Base-by-base conservation (phyloP, 257 asterid genomes). In the Avicennia marina region DNA sequence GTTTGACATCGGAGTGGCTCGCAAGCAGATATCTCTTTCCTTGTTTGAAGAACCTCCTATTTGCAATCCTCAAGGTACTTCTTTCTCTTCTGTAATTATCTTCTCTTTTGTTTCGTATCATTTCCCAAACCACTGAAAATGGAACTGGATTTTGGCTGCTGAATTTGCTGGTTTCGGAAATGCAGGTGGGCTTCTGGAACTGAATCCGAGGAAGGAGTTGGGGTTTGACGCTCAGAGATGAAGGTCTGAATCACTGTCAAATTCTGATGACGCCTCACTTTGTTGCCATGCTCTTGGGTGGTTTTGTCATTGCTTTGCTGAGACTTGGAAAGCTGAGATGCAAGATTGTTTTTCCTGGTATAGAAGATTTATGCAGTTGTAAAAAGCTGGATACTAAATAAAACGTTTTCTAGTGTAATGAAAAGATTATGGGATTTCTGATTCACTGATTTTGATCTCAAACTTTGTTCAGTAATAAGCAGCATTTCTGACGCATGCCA, bases 1-100 rank as follows among this genome's bases (percentile, higher is more conserved):
- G 38, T 90, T 90, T 46, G 96, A 90, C 38, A 90, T 90, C 50
- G 98, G 98, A 0, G 58, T 90, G 17, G 98, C 98, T 53, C 78
- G 82, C 43, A 90, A 84, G 12, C 96, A 90, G 63, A 76, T 90
- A 82, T 78, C 96, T n/a, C 77, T 87, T 41, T 84, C 96, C 13
- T 78, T 73, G 17, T 90, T 90, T 53, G 96, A 90, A 66, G 98
- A 90, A 2, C 98, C 98, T 39, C 96, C 89, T 26, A 21, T 71
- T 51, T 90, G 98, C 51, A 58, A 64, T 18, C 94, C 98, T 63
- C 83, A 66, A 56, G 83, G 96, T 84, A 66, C 12, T 5, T 45
- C 7, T 32, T 7, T 16, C 8, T 29, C n/a, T 38, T 18, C 17
- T 21, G 1, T 44, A 0, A 39, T 25, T 1, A 11, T 27, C 1